phyloP scores from a whole-genome alignment of 2,329 filamentous ascomycete genomes.

The Cordyceps cicadae region DNA sequence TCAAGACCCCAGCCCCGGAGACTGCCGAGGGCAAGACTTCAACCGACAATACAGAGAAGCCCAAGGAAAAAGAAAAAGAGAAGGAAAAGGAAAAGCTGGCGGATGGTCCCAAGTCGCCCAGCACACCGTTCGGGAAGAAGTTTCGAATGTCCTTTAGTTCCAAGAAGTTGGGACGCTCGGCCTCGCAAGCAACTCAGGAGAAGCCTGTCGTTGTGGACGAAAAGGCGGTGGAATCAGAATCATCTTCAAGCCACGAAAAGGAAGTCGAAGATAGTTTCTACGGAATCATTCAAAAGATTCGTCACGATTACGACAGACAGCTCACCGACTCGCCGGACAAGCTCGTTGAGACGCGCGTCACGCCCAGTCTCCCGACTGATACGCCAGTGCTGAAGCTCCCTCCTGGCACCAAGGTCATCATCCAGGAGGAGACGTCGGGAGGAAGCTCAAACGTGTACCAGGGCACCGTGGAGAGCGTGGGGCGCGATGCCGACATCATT shows the following conservation, averaged over 20 bases:
- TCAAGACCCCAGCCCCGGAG: slow-evolving; percentile 28
- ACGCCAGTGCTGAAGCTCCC: slow-evolving; percentile 71
- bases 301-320: slow-evolving; percentile 63
- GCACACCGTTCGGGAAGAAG: slow-evolving; percentile 72
- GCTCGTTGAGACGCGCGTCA: slow-evolving; percentile 53
- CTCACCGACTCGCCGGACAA: slow-evolving; percentile 46
- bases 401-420: slow-evolving; percentile 55
- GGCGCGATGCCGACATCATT: slow-evolving; percentile 69
- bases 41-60: slow-evolving; percentile 41
- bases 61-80: slow-evolving; percentile 37
- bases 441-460: slow-evolving; percentile 80
- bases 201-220: slow-evolving; percentile 70
- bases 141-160: slow-evolving; percentile 76
- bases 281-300: slow-evolving; percentile 65
- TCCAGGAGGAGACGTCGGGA: slow-evolving; percentile 59
- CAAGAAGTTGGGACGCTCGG: slow-evolving; percentile 72
- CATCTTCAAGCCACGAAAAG: slow-evolving; percentile 58
- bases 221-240: slow-evolving; percentile 61
- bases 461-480: slow-evolving; percentile 73
- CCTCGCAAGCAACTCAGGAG: slow-evolving; percentile 49
- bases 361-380: slow-evolving; percentile 62
- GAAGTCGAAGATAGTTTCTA: slow-evolving; percentile 67
- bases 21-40: slow-evolving; percentile 42
- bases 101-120: slow-evolving; percentile 47
- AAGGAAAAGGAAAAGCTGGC: slow-evolving; percentile 37